Base-by-base conservation (phyloP, 768 basidiomycete genomes). In the Podaxis mareebaensis region DNA sequence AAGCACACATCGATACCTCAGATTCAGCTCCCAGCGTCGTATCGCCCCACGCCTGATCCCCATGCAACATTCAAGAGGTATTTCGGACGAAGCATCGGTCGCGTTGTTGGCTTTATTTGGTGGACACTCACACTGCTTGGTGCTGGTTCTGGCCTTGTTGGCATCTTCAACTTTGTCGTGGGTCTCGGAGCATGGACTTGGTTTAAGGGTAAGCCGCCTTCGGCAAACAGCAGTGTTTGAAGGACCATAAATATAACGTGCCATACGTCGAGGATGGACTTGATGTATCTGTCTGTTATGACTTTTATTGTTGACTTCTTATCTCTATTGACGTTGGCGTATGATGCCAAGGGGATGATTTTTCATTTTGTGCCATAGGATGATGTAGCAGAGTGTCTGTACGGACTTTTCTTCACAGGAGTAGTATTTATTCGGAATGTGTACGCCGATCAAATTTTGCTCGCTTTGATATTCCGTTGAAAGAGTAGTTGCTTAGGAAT, bases 61-160 rank as follows among this genome's bases (percentile, higher is more conserved):
- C 70, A 71, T 46, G 82, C 85, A 4, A 72, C 58, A 13, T 38
- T 84, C 60, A 93, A 93, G 76, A 83, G 84, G 51, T 85, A 85
- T 70, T 72, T 75, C 0, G 95, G 95, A 2, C 84, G 86, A 40
- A 67, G 71, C 0, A 74, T 94, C 48, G 95, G 95, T 72, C 86
- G 91, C 63, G 62, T 88, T 46, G 73, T 96, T 59, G 96, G 96
- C 10, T 80, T 87, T 65, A 74, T 83, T 8, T 98, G 95, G 96
- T 92, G 85, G 81, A 46, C 90, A 10, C 74, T 96, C 65, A 81
- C 87, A 22, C 61, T 92, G 40, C 72, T 94, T 20, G 96, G 96
- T 22, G 89, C 89, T 24, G 94, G 94, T 24, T 89, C 89, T 20
- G 79, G 83, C 1, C 69, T 78, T n/a, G 71, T 93, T 61, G 93